Conservation (phyloP, 148 eudicot species). For the Rhododendron griersonianum region DNA sequence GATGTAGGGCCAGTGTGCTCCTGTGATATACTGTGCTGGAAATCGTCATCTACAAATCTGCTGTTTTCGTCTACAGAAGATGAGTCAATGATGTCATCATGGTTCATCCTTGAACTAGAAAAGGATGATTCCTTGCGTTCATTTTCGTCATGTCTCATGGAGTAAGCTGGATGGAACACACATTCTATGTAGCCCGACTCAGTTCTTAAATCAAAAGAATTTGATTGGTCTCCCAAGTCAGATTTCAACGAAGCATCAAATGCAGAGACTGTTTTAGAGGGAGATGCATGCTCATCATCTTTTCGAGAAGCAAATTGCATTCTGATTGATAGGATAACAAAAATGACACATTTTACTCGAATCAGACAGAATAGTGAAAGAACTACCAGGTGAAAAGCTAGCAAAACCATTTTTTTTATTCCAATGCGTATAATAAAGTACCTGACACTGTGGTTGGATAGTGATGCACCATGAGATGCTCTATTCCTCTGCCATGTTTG, state of each 20-base stretch:
- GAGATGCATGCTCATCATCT: slow-evolving; percentile 40
- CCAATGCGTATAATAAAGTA: slow-evolving; percentile 14
- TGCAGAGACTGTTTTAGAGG: slow-evolving; percentile 48
- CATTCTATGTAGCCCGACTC: slow-evolving; percentile 46
- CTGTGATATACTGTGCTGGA: slow-evolving; percentile 18
- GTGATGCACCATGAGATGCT: slow-evolving; percentile 34
- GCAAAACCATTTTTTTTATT: slow-evolving; percentile 1
- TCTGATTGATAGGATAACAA: slow-evolving; percentile 39
- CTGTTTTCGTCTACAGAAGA: slow-evolving; percentile 29
- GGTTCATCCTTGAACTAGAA: slow-evolving; percentile 28
- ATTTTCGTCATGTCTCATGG: slow-evolving; percentile 33
- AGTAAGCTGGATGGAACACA: slow-evolving; percentile 44
- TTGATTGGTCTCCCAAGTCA: slow-evolving; percentile 44
- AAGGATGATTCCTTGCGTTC: slow-evolving; percentile 29
- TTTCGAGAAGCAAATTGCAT: slow-evolving; percentile 39
- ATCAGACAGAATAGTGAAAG: not conserved
- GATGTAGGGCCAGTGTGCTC: slow-evolving; percentile 38
- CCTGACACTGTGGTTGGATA: slow-evolving; percentile 52
- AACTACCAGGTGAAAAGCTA: not conserved
- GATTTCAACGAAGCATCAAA: slow-evolving; percentile 43
- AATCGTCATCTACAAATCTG: slow-evolving; percentile 24
- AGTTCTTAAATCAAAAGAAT: slow-evolving; percentile 50
- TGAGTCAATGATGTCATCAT: slow-evolving; percentile 26
- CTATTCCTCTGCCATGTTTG: slow-evolving; percentile 45
- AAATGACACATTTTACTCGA: slow-evolving; percentile 2